phyloP scores from a whole-genome alignment of 306 rosid genomes.

The Betula pendula region DNA sequence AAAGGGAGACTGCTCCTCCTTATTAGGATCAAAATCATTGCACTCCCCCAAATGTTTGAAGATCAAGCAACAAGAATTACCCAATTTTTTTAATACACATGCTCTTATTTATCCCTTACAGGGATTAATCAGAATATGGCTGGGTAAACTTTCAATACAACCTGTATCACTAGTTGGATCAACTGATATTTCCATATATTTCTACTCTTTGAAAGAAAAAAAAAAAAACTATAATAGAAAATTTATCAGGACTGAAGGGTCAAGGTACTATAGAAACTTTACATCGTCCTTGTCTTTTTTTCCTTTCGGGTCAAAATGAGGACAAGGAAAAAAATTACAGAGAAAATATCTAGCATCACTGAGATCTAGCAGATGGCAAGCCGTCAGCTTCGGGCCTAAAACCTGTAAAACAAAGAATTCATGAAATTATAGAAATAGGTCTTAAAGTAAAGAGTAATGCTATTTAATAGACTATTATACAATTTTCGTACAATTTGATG shows the following conservation, averaged over 20 bases:
- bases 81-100: no score
- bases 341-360: constrained; percentile 21
- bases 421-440: constrained; percentile 23
- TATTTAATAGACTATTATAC: no score
- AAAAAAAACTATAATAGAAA: background rate
- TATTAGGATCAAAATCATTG: no score
- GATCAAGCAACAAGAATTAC: no score
- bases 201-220: background rate
- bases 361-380: constrained; percentile 17
- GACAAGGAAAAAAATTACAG: constrained; percentile 6
- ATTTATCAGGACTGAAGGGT: background rate
- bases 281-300: background rate
- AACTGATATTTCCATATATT: background rate
- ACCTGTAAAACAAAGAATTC: constrained; percentile 51
- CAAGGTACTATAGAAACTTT: background rate
- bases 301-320: constrained; percentile 3
- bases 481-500: no score
- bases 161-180: no score
- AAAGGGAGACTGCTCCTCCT: no score
- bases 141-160: background rate
- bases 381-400: constrained; percentile 49
- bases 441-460: background rate
- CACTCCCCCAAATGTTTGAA: no score
- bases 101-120: background rate
- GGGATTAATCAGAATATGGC: background rate